Conservation (phyloP, 192 early-diverging fungal genomes). For the Polychytrium aggregatum region DNA sequence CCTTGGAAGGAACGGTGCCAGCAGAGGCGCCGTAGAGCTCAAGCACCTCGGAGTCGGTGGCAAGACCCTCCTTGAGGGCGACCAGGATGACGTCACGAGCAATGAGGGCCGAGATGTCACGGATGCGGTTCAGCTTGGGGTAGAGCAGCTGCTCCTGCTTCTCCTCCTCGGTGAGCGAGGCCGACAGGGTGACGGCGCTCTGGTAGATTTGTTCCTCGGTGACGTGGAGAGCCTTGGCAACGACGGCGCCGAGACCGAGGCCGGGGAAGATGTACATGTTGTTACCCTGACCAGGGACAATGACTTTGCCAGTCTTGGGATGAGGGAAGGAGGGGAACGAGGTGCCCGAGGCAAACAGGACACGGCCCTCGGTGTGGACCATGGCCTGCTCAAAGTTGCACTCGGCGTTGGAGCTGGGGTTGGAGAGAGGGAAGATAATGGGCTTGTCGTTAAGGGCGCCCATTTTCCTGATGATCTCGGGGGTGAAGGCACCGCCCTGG, state of each 20-base stretch:
- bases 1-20: no score
- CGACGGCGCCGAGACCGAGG: conserved; percentile 74
- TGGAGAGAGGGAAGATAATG: conserved; percentile 80
- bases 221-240: conserved; percentile 57
- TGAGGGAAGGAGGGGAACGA: conserved; percentile 67
- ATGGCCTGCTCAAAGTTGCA: conserved; percentile 92
- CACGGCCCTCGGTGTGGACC: conserved; percentile 67
- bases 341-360: conserved; percentile 93
- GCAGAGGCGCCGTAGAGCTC: no score
- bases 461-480: conserved; percentile 62
- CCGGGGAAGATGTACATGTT: conserved; percentile 98
- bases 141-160: conserved; percentile 60
- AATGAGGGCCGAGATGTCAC: conserved; percentile 69
- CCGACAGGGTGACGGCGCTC: conserved; percentile 66
- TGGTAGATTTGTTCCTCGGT: conserved; percentile 75
- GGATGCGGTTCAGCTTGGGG: conserved; percentile 75
- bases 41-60: no score
- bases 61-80: conserved; percentile 30
- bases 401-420: conserved; percentile 82
- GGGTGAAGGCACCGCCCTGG: conserved; percentile 64
- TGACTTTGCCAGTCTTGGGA: conserved; percentile 41
- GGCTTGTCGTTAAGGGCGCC: conserved; percentile 62
- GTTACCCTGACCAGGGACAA: conserved; percentile 69
- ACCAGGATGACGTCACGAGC: conserved; percentile 62
- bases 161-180: conserved; percentile 63